phyloP scores from a whole-genome alignment of 177 flowering plant genomes.

The Vitis hybrid region DNA sequence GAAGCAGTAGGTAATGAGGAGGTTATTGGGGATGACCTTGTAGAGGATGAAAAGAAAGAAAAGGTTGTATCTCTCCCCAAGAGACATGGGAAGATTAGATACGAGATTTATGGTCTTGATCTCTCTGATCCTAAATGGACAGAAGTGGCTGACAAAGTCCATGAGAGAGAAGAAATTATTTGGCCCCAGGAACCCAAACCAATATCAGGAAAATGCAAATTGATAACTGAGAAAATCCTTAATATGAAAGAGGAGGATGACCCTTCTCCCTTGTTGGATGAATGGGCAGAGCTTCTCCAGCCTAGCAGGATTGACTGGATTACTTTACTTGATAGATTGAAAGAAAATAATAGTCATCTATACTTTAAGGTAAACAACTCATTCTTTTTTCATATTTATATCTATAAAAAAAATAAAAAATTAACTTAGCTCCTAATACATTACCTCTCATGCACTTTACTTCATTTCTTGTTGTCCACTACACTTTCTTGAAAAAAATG shows the following conservation, averaged over 20 bases:
- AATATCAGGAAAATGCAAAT: slow-evolving; percentile 75
- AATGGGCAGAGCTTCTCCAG: slow-evolving; percentile 75
- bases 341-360: slow-evolving; percentile 33
- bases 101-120: slow-evolving; percentile 90
- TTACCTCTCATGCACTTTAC: too few relatives aligned
- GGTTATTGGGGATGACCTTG: slow-evolving; percentile 12
- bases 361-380: slow-evolving; percentile 58
- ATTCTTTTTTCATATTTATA: neutral
- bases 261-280: slow-evolving; percentile 51
- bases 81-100: slow-evolving; percentile 76
- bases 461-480: too few relatives aligned
- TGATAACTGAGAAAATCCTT: slow-evolving; percentile 63
- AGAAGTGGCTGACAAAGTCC: slow-evolving; percentile 70
- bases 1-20: slow-evolving; percentile 16
- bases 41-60: slow-evolving; percentile 30
- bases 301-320: slow-evolving; percentile 88
- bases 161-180: slow-evolving; percentile 47
- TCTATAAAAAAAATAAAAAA: too few relatives aligned
- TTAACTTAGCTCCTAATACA: too few relatives aligned
- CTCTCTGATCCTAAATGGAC: slow-evolving; percentile 79
- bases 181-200: slow-evolving; percentile 77
- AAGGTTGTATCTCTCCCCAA: slow-evolving; percentile 52
- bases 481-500: too few relatives aligned
- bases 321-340: slow-evolving; percentile 55
- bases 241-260: slow-evolving; percentile 63